Conservation (phyloP, 192 early-diverging fungal species). For the Ambispora gerdemannii region DNA sequence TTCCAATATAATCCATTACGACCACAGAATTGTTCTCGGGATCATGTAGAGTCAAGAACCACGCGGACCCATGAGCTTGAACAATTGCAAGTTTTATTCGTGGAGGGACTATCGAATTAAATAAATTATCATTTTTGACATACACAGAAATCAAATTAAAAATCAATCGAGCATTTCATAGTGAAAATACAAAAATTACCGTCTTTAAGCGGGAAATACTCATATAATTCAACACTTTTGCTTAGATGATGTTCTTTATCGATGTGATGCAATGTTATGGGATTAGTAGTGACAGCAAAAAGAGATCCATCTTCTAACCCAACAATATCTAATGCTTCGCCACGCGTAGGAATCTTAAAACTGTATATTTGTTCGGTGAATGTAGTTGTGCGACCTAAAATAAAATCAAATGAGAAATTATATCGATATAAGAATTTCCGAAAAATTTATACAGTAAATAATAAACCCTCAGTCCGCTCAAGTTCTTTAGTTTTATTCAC, state of each 20-base stretch:
- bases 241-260: constrained; percentile 49
- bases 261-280: constrained; percentile 56
- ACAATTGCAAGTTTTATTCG: constrained; percentile 48
- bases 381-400: constrained; percentile 44
- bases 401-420: neutral
- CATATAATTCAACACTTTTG: constrained; percentile 61
- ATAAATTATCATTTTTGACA: neutral
- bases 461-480: constrained; percentile 51
- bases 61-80: constrained; percentile 31
- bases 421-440: neutral
- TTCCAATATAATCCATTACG: constrained; percentile 49
- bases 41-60: constrained; percentile 59
- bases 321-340: constrained; percentile 61
- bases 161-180: neutral
- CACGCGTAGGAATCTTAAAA: constrained; percentile 63
- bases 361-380: constrained; percentile 70
- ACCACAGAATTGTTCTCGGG: constrained; percentile 57
- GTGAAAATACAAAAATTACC: neutral
- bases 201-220: constrained; percentile 65
- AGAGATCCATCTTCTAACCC: constrained; percentile 49
- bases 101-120: constrained; percentile 40
- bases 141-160: constrained; percentile 8
- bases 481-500: constrained; percentile 46
- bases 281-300: constrained; percentile 59
- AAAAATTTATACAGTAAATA: neutral